A percentile compares a stretch with the other conserved stretches of the same genome.
Evolutionary conservation across 495 filamentous ascomycete genomes (phyloP).

Genomic region (Aspergillus bridgeri): DNA sequence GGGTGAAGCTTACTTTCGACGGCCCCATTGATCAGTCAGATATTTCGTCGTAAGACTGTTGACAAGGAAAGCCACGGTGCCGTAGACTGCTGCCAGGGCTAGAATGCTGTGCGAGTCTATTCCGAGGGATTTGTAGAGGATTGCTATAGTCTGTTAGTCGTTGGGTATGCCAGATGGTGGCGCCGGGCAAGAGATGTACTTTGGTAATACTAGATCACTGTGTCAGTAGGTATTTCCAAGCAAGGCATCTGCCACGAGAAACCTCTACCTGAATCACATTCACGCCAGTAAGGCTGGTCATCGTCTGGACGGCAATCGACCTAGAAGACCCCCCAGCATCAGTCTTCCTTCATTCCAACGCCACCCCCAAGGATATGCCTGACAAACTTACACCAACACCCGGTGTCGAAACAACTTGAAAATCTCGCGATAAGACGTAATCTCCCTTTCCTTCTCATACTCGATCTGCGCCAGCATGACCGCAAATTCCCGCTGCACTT

Average conservation of each 20-base stretch:
- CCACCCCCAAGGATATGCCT: neutral
- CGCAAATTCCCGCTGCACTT: conserved; percentile 52
- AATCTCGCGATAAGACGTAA: conserved; percentile 50
- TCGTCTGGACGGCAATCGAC: conserved; percentile 57
- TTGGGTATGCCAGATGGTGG: neutral
- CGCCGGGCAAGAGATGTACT: conserved; percentile 27
- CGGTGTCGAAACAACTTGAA: conserved; percentile 50
- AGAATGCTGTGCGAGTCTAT: conserved; percentile 50
- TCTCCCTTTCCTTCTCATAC: conserved; percentile 56
- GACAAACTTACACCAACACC: conserved; percentile 40
- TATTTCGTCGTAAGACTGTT: conserved; percentile 52
- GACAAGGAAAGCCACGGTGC: conserved; percentile 51
- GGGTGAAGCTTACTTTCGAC: conserved; percentile 44
- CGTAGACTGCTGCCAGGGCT: conserved; percentile 53
- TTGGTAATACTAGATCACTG: conserved; percentile 45
- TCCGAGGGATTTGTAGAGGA: conserved; percentile 54
- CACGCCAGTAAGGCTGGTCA: conserved; percentile 55
- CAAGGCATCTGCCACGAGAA: neutral
- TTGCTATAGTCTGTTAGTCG: conserved; percentile 28
- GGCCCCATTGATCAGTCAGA: conserved; percentile 58
- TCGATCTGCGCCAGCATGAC: conserved; percentile 57
- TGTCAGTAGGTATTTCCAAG: conserved; percentile 2
- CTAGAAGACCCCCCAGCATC: conserved; percentile 12
- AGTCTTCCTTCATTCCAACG: neutral
- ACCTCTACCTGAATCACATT: conserved; percentile 53